Evolutionary conservation across 2,329 filamentous ascomycete genomes (phyloP), one percentile per base, ranked within the genome.

Genomic region (Penicillium corylophilum): DNA sequence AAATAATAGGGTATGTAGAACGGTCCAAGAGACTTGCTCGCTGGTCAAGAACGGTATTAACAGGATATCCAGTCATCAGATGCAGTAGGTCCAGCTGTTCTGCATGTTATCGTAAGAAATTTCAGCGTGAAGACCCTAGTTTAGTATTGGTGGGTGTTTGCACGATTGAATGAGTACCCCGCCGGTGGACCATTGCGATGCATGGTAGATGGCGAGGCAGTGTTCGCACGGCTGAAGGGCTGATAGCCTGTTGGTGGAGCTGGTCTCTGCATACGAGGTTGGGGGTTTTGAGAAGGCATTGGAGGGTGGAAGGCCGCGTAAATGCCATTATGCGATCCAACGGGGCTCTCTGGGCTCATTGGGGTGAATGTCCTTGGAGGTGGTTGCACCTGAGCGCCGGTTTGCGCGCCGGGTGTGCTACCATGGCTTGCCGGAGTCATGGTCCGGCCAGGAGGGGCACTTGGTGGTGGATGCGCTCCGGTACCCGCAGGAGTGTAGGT

Each of bases 31-130:
- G 53, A 46, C 39, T 50, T 36, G 46, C 44, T 61, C 54, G 42
- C 39, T 55, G 52, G 46, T 58, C 51, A 44, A 59, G 50, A 58
- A 51, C 41, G 43, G 50, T 53, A 51, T 59, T 22, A 53, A 56
- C 36, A 49, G 46, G 45, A 46, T 39, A 46, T 52, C 52, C 45
- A 44, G 53, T 64, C 64, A 62, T 69, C 44, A 62, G 33, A 33
- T 54, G 53, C 59, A 64, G 59, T 24, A 62, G 39, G 57, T 46
- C 64, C 65, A 61, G 66, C 64, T 67, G 52, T 58, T 61, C 60
- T 53, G 50, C 50, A 46, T 16, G 51, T 43, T 26, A 44, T 66
- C 59, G 45, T 64, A 57, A 62, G 26, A 45, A 45, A 10, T 23
- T 23, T 47, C 40, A 24, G 8, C 18, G 16, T 13, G 18, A 13